Percentiles rank a stretch among this genome's conserved stretches.
Evolutionary conservation across 2,329 filamentous ascomycete species (phyloP).

Genomic region (Calycina herbarum): DNA sequence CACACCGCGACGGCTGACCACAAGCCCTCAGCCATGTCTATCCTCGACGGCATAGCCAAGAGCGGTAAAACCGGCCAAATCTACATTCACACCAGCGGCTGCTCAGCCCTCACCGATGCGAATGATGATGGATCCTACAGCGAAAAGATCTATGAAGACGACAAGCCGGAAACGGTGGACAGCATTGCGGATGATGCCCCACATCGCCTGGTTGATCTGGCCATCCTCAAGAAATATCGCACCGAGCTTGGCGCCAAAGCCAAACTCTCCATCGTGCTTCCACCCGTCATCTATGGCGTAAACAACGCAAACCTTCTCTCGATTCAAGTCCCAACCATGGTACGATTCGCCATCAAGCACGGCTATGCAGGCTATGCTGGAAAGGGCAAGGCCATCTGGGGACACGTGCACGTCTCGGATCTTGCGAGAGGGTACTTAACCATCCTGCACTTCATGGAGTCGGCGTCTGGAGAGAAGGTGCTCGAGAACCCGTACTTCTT

Average conservation of each 20-base stretch:
- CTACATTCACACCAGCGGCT: constrained; percentile 51
- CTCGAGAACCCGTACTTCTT: constrained; percentile 51
- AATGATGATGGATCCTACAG: constrained; percentile 34
- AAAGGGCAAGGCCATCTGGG: constrained; percentile 43
- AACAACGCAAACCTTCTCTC: constrained; percentile 44
- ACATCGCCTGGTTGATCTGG: constrained; percentile 48
- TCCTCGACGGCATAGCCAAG: constrained; percentile 44
- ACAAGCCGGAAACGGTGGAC: constrained; percentile 43
- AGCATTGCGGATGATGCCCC: constrained; percentile 43
- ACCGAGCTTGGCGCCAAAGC: constrained; percentile 33
- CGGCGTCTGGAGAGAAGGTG: constrained; percentile 17
- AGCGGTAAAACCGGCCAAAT: constrained; percentile 41
- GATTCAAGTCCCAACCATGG: constrained; percentile 49
- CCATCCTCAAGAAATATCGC: constrained; percentile 41
- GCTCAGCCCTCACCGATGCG: constrained; percentile 43
- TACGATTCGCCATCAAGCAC: constrained; percentile 49
- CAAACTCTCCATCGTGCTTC: constrained; percentile 50
- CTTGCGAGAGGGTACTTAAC: constrained; percentile 47
- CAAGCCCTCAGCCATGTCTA: constrained; percentile 45
- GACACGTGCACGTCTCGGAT: constrained; percentile 49
- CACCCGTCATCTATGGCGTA: constrained; percentile 49
- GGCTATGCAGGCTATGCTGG: constrained; percentile 48
- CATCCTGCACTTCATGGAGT: constrained; percentile 48
- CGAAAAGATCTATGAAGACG: constrained; percentile 43
- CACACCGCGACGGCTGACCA: constrained; percentile 53